phyloP scores from a whole-genome alignment of 805 yeast species.

The Suhomyces pyralidae region DNA sequence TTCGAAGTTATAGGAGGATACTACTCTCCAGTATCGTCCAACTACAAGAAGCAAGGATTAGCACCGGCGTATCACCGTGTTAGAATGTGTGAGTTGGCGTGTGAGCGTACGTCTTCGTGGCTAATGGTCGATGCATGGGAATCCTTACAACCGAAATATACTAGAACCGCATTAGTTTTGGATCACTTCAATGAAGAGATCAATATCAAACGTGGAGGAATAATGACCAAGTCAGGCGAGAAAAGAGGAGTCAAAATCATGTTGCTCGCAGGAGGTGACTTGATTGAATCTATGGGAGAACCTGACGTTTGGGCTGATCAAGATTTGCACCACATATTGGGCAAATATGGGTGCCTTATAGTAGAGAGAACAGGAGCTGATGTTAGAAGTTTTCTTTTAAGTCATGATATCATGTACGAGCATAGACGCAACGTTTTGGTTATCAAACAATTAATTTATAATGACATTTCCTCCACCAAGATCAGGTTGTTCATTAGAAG shows the following conservation, averaged over 20 bases:
- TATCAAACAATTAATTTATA: conserved; percentile 92
- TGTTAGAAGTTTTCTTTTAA: conserved; percentile 84
- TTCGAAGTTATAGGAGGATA: conserved; percentile 97
- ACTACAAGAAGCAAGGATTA: conserved; percentile 88
- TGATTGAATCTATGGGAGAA: conserved; percentile 99
- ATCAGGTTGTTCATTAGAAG: conserved; percentile 88
- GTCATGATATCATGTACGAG: conserved; percentile 97
- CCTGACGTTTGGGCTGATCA: conserved; percentile 98
- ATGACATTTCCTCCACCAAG: conserved; percentile 93
- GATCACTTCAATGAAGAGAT: conserved; percentile 97
- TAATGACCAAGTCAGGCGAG: conserved; percentile 54
- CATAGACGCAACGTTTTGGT: conserved; percentile 91
- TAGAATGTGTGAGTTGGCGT: conserved; percentile 96
- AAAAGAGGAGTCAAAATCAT: conserved; percentile 86
- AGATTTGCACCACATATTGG: conserved; percentile 91
- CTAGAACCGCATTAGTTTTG: conserved; percentile 90
- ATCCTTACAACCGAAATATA: conserved; percentile 83
- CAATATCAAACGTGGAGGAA: conserved; percentile 86
- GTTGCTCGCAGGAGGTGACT: conserved; percentile 96
- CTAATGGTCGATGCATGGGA: conserved; percentile 99
- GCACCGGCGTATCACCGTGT: conserved; percentile 90
- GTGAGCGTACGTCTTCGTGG: conserved; percentile 96
- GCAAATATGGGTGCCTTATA: conserved; percentile 92
- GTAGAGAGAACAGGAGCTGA: conserved; percentile 97
- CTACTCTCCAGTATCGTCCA: conserved; percentile 91